Conservation (phyloP, 768 basidiomycete species). For the Crucibulum laeve region DNA sequence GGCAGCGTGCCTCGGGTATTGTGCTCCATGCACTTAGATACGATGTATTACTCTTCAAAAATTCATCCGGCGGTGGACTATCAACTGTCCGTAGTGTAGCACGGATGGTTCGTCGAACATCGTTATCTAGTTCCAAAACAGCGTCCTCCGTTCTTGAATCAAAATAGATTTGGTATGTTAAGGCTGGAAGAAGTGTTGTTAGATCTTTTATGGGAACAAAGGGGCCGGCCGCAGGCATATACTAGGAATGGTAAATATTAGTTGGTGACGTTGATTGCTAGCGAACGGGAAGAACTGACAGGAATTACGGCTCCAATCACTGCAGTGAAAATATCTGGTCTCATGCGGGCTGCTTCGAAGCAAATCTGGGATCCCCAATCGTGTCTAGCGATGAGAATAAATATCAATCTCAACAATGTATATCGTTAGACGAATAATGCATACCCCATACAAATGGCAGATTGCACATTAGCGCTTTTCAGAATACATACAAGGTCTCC, state of each 20-base stretch:
- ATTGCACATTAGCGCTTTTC: constrained; percentile 38
- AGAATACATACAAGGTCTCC: constrained; percentile 64
- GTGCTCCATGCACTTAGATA: constrained; percentile 52
- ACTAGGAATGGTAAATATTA: constrained; percentile 32
- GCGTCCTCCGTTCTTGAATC: constrained; percentile 43
- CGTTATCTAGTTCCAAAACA: constrained; percentile 45
- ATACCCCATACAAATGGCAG: constrained; percentile 63
- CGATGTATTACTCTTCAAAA: constrained; percentile 43
- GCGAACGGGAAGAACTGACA: constrained; percentile 36
- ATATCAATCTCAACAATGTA: not conserved
- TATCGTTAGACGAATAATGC: constrained; percentile 9
- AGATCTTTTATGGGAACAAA: constrained; percentile 44
- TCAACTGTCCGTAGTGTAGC: constrained; percentile 47
- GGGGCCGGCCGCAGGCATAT: constrained; percentile 47
- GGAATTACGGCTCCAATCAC: constrained; percentile 60
- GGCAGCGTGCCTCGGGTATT: constrained; percentile 22
- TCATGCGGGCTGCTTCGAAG: constrained; percentile 62
- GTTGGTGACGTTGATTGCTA: not conserved
- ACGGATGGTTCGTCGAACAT: constrained; percentile 55
- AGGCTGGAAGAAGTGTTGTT: constrained; percentile 37
- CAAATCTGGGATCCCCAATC: constrained; percentile 74
- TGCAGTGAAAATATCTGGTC: constrained; percentile 60
- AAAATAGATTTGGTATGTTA: constrained; percentile 67
- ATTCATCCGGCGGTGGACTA: constrained; percentile 52
- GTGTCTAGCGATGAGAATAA: constrained; percentile 37